Evolutionary conservation across 1,139 yeast species (phyloP).

Genomic region (Lodderomyces margitis): DNA sequence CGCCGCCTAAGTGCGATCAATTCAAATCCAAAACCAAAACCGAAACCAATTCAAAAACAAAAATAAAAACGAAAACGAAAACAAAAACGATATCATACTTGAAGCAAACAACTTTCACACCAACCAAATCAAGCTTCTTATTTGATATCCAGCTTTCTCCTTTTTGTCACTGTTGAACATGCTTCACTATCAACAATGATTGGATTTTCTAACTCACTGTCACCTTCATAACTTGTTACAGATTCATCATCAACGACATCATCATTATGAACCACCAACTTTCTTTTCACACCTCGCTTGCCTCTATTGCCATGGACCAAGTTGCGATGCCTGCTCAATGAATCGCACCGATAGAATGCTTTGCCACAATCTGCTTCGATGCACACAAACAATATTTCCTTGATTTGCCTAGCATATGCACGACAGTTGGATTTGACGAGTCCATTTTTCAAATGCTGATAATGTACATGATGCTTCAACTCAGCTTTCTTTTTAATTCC

Average conservation of each 20-base stretch:
- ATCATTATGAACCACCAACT: not conserved
- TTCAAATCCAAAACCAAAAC: not conserved
- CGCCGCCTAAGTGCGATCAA: not conserved
- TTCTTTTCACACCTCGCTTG: conserved; percentile 2
- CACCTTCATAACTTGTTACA: not conserved
- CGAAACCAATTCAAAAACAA: too few species aligned
- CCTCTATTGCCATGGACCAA: conserved; percentile 40
- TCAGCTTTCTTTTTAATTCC: conserved; percentile 63
- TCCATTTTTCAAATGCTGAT: conserved; percentile 43
- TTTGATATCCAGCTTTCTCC: not conserved
- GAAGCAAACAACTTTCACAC: too few species aligned
- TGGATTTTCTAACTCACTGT: not conserved
- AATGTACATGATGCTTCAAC: conserved; percentile 58
- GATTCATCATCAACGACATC: not conserved
- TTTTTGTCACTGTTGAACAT: not conserved
- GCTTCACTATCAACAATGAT: not conserved
- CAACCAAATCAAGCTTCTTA: too few species aligned
- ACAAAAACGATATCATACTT: too few species aligned
- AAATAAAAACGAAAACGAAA: too few species aligned
- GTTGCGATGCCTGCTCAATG: conserved; percentile 51
- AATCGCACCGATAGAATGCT: conserved; percentile 56
- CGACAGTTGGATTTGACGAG: conserved; percentile 18
- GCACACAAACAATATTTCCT: conserved; percentile 19
- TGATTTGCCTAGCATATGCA: conserved; percentile 14
- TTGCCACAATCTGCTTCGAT: conserved; percentile 42